Percentiles rank a stretch among this genome's conserved stretches.
These are phyloP conservation scores for Neonothopanus nambi DNA, from an alignment of 1,284 basidiomycete species.

Conservation along the genomic window DNA sequence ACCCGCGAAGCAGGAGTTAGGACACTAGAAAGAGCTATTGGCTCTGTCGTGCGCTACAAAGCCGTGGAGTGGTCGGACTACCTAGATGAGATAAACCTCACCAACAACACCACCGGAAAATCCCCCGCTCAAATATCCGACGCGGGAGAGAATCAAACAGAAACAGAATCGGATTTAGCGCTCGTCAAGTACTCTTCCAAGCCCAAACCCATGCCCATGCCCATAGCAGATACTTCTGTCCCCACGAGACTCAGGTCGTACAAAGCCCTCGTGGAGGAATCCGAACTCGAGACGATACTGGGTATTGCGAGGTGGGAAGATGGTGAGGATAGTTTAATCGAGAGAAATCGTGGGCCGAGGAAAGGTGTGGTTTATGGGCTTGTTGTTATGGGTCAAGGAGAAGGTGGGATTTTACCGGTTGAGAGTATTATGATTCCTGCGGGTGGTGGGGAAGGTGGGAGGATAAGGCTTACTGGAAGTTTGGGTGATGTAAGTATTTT, in stretches of 20 bases:
- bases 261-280: slow-evolving; percentile 60
- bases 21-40: slow-evolving; percentile 85
- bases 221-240: slow-evolving; percentile 23
- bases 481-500: slow-evolving; percentile 61
- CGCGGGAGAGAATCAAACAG: neutral
- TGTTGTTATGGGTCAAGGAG: slow-evolving; percentile 87
- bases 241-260: slow-evolving; percentile 38
- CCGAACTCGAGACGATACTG: slow-evolving; percentile 83
- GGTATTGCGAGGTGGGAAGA: slow-evolving; percentile 82
- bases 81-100: slow-evolving; percentile 53
- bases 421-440: slow-evolving; percentile 72
- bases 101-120: neutral
- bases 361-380: slow-evolving; percentile 82
- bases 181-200: neutral
- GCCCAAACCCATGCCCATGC: too few relatives aligned
- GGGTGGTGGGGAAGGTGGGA: slow-evolving; percentile 49
- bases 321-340: slow-evolving; percentile 50
- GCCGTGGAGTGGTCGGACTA: slow-evolving; percentile 87
- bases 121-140: neutral
- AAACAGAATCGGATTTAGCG: neutral
- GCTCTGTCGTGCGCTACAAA: slow-evolving; percentile 82
- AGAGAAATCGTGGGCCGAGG: slow-evolving; percentile 62
- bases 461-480: slow-evolving; percentile 78
- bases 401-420: slow-evolving; percentile 84
- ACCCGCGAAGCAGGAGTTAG: slow-evolving; percentile 93